Base-by-base conservation (phyloP, 1,284 basidiomycete genomes). In the Pseudozyma pruni region DNA sequence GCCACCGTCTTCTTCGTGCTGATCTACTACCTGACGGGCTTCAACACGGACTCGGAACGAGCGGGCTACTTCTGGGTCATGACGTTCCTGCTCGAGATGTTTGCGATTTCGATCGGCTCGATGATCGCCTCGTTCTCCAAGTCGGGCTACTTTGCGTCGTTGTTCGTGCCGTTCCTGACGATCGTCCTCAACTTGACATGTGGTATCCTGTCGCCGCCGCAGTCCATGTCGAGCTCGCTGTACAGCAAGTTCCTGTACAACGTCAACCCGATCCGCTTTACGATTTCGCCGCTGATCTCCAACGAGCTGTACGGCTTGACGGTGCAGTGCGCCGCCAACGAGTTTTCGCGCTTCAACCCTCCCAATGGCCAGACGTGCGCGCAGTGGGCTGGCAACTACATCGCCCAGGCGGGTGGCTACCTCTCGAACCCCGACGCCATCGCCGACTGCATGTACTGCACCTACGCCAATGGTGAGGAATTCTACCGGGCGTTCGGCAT, bases 251-350 rank as follows among this genome's bases (percentile, higher is more conserved):
- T 74, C 61, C 35, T 77, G 47, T 77, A 77, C 75, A 69, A 74
- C 54, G 68, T 77, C 63, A 77, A 77, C 59, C 75, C 75, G 41
- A 64, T 77, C 22, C 72, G 72, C 11, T 75, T 59, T 31, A 58
- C 68, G 14, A 72, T 76, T 14, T 64, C 68, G 45, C 63, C 71
- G 19, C 89, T 94, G 85, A 84, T 93, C 51, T 87, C 90, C 1
- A 92, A 90, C 13, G 92, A 91, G 75, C 85, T 97, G 23, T 88
- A 92, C 78, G 91, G 89, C 14, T 85, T 93, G 9, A 72, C 78
- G 0, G 89, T 96, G 54, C 80, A 76, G 32, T 94, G 93, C 84
- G 85, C 86, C 34, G 74, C 84, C 1, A 86, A 87, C 48, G 91
- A 93, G 77, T 91, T 72, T 20, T 50, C 46, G 19, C 39, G 19